Conservation (phyloP, 495 filamentous ascomycete species). For the Pyrenopolyporus hunteri region DNA sequence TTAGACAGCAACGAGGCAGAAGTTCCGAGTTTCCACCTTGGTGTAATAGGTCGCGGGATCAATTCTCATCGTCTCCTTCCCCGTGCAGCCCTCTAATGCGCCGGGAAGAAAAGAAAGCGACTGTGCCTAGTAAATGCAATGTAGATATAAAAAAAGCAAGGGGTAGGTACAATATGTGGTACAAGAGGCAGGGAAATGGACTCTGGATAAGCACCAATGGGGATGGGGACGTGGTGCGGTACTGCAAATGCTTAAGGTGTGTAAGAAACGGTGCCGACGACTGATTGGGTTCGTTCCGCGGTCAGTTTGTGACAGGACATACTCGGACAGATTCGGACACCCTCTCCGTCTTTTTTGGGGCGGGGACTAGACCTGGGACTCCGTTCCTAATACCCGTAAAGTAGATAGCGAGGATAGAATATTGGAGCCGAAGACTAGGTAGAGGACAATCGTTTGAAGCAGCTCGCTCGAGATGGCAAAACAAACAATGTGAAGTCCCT, state of each 20-base stretch:
- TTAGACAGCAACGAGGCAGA: slow-evolving; percentile 12
- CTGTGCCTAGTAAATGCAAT: slow-evolving; percentile 19
- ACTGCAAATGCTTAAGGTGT: slow-evolving; percentile 30
- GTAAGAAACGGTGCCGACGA: slow-evolving; percentile 26
- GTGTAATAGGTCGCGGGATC: slow-evolving; percentile 16
- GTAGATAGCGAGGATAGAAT: slow-evolving; percentile 2
- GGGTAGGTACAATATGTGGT: slow-evolving; percentile 33
- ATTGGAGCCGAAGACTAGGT: neutral
- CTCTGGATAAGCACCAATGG: slow-evolving; percentile 32
- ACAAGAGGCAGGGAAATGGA: slow-evolving; percentile 32
- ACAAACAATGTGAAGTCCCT: slow-evolving; percentile 22
- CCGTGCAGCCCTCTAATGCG: slow-evolving; percentile 12
- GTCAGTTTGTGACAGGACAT: slow-evolving; percentile 29
- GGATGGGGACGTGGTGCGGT: slow-evolving; percentile 30
- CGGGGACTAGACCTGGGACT: too few relatives aligned
- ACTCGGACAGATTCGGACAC: slow-evolving; percentile 15
- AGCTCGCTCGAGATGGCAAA: slow-evolving; percentile 16
- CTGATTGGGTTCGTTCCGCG: slow-evolving; percentile 29
- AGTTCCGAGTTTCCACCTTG: slow-evolving; percentile 27
- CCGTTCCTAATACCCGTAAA: slow-evolving; percentile 3
- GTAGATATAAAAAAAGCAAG: slow-evolving; percentile 26
- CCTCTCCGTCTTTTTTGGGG: neutral
- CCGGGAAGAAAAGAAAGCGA: slow-evolving; percentile 11
- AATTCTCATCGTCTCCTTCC: slow-evolving; percentile 29
- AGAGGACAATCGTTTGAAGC: neutral